Conservation (phyloP, 2,329 filamentous ascomycete species). For the Pseudofabraea citricarpa region DNA sequence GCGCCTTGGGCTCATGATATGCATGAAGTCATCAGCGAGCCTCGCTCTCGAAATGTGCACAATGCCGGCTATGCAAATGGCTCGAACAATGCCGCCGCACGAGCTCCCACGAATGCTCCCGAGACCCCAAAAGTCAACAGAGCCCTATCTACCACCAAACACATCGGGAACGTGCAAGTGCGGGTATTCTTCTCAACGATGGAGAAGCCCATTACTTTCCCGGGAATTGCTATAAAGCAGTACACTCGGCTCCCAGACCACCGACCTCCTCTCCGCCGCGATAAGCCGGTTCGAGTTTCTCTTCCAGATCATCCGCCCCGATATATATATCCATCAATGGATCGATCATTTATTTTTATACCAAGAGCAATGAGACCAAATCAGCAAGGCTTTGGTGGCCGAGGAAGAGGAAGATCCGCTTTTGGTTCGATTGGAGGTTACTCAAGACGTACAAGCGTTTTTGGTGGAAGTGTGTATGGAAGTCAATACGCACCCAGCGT, state of each 20-base stretch:
- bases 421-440: slow-evolving; percentile 62
- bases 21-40: slow-evolving; percentile 65
- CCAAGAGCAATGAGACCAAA: slow-evolving; percentile 90
- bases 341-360: slow-evolving; percentile 97
- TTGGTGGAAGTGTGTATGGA: slow-evolving; percentile 56
- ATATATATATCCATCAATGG: slow-evolving; percentile 86
- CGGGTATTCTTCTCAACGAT: slow-evolving; percentile 76
- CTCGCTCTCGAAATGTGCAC: slow-evolving; percentile 23
- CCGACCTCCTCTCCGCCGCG: slow-evolving; percentile 84
- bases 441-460: slow-evolving; percentile 80
- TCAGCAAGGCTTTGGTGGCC: slow-evolving; percentile 68
- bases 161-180: slow-evolving; percentile 80
- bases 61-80: slow-evolving; percentile 16
- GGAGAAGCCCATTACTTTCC: slow-evolving; percentile 64
- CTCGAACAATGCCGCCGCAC: slow-evolving; percentile 33
- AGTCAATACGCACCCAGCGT: slow-evolving; percentile 67
- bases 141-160: slow-evolving; percentile 76
- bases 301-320: slow-evolving; percentile 73
- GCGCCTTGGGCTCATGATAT: slow-evolving; percentile 91
- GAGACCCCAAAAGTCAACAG: slow-evolving; percentile 65
- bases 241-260: slow-evolving; percentile 95
- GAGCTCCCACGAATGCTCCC: slow-evolving; percentile 32
- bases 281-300: slow-evolving; percentile 94
- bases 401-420: slow-evolving; percentile 66
- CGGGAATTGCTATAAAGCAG: slow-evolving; percentile 76